Percentiles rank a stretch among this genome's conserved stretches.
Evolutionary conservation across 768 basidiomycete genomes (phyloP).

Genomic region (Termitomyces eurrhizus): DNA sequence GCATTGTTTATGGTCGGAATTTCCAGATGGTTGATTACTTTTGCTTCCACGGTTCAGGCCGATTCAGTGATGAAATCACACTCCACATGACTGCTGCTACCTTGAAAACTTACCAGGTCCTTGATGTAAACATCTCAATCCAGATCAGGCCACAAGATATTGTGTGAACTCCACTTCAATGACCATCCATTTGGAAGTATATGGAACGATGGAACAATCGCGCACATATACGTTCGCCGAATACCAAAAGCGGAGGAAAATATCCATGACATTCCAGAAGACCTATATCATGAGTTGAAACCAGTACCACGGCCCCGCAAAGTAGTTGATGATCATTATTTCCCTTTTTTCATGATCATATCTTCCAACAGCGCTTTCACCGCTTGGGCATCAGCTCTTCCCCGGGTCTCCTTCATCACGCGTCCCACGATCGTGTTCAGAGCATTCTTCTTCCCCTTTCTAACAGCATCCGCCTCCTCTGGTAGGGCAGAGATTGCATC

Average conservation of each 20-base stretch:
- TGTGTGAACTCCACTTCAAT: background rate
- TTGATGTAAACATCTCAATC: background rate
- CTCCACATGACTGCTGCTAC: background rate
- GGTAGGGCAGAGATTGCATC: conserved; percentile 66
- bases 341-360: conserved; percentile 28
- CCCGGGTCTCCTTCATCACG: conserved; percentile 80
- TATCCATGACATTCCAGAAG: background rate
- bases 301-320: background rate
- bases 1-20: background rate
- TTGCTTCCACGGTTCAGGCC: background rate
- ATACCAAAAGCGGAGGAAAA: background rate
- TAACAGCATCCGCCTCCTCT: conserved; percentile 59
- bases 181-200: background rate
- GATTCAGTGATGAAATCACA: background rate
- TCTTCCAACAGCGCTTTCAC: conserved; percentile 48
- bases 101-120: background rate
- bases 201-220: background rate
- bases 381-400: conserved; percentile 70
- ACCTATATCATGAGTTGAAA: background rate
- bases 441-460: conserved; percentile 70
- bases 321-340: background rate
- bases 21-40: background rate
- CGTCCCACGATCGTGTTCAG: conserved; percentile 78
- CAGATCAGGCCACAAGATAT: background rate
- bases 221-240: background rate